Conservation (phyloP, 495 filamentous ascomycete genomes). For the Letharia columbiana region DNA sequence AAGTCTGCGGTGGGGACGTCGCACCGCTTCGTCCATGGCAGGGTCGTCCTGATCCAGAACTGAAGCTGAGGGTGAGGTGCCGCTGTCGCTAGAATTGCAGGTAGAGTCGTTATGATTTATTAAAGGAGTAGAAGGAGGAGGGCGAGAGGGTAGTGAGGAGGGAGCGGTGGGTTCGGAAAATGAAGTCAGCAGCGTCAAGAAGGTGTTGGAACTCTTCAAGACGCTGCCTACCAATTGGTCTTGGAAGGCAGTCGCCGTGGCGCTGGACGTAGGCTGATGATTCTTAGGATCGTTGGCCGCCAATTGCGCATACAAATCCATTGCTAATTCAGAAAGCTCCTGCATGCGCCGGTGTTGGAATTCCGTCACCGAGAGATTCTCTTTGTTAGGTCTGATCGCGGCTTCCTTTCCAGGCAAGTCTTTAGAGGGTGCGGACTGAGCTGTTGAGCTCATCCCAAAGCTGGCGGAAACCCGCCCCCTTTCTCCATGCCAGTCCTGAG, state of each 20-base stretch:
- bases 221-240: slow-evolving; percentile 13
- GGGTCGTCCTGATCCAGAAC: slow-evolving; percentile 4
- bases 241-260: slow-evolving; percentile 4
- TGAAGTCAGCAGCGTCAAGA: slow-evolving; percentile 12
- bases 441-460: background rate
- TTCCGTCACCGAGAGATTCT: background rate
- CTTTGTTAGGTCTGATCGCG: background rate
- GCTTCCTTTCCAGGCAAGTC: background rate
- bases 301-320: slow-evolving; percentile 6
- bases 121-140: background rate
- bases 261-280: background rate
- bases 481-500: background rate
- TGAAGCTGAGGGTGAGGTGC: slow-evolving; percentile 6
- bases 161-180: slow-evolving; percentile 2
- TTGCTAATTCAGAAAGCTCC: slow-evolving; percentile 12
- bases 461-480: background rate
- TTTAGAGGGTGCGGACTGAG: background rate
- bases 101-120: slow-evolving; percentile 1
- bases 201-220: slow-evolving; percentile 15
- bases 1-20: background rate
- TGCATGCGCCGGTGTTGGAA: slow-evolving; percentile 7
- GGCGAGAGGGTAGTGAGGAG: background rate
- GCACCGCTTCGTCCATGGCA: background rate
- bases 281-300: slow-evolving; percentile 1
- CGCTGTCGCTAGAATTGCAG: slow-evolving; percentile 7